Evolutionary conservation across 1,284 basidiomycete species (phyloP).

Genomic region (Volvariella surrecta): DNA sequence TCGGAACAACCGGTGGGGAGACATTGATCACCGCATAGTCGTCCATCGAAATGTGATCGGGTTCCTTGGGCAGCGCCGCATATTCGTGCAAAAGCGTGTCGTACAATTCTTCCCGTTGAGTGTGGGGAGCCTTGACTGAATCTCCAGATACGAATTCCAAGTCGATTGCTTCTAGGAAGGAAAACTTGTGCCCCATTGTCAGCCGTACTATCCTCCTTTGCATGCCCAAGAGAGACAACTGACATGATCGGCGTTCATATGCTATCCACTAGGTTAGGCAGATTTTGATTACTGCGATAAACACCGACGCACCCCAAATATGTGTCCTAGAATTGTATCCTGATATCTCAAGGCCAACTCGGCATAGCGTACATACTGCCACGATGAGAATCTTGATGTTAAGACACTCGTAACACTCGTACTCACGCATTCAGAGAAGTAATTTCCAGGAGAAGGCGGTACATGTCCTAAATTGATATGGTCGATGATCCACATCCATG

Average conservation of each 20-base stretch:
- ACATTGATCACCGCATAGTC: conserved; percentile 74
- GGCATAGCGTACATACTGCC: conserved; percentile 71
- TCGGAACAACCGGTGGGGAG: conserved; percentile 80
- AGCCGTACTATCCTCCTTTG: conserved; percentile 8
- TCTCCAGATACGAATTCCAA: conserved; percentile 30
- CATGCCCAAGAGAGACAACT: too few relatives aligned
- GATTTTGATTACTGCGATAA: conserved; percentile 8
- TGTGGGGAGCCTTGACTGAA: conserved; percentile 12
- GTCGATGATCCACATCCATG: conserved; percentile 8
- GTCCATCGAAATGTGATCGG: conserved; percentile 48
- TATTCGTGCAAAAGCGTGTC: conserved; percentile 49
- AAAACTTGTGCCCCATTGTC: conserved; percentile 37
- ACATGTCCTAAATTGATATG: conserved; percentile 47
- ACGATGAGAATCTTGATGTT: not conserved
- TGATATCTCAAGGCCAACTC: conserved; percentile 81
- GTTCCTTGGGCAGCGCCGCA: conserved; percentile 41
- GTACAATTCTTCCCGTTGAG: conserved; percentile 33
- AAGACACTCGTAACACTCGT: conserved; percentile 9
- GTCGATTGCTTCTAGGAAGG: conserved; percentile 50
- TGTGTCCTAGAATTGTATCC: conserved; percentile 85
- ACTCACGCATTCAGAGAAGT: conserved; percentile 80
- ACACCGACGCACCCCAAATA: conserved; percentile 63
- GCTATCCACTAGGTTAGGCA: conserved; percentile 29
- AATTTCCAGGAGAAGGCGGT: conserved; percentile 75
- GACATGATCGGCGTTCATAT: conserved; percentile 76